A percentile compares a stretch with the other conserved stretches of the same genome.
These are phyloP conservation scores for Lathyrus oleraceus DNA, from an alignment of 306 rosid genomes.

Conservation along the genomic window DNA sequence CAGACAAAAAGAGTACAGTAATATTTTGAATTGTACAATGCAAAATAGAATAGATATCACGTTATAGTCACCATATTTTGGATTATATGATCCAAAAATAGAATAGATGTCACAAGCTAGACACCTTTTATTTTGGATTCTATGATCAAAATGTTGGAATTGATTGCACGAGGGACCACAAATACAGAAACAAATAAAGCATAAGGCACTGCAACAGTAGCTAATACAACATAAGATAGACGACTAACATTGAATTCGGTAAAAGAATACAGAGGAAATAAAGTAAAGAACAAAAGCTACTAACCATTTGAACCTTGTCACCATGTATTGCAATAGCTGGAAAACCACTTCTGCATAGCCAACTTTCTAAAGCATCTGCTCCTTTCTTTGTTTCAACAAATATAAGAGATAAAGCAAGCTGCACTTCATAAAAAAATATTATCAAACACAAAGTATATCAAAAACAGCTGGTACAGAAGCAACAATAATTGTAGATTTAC, in stretches of 20 bases:
- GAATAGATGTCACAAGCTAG: background rate
- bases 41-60: too few relatives aligned
- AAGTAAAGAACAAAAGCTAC: background rate
- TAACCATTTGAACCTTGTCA: constrained; percentile 85
- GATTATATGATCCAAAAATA: too few relatives aligned
- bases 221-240: background rate
- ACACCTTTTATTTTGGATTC: background rate
- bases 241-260: background rate
- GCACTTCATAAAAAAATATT: constrained; percentile 19
- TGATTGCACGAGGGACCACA: background rate
- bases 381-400: constrained; percentile 97
- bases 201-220: background rate
- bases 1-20: background rate
- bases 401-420: constrained; percentile 80
- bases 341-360: constrained; percentile 68
- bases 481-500: background rate
- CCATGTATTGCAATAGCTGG: constrained; percentile 96
- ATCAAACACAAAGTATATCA: background rate
- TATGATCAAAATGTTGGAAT: background rate
- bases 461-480: background rate
- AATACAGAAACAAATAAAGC: background rate
- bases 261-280: background rate
- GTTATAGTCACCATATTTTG: too few relatives aligned
- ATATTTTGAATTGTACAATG: too few relatives aligned
- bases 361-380: constrained; percentile 80